These are phyloP conservation scores for Marasmius tenuissimus DNA, from an alignment of 1,284 basidiomycete genomes.

Conservation along the genomic window DNA sequence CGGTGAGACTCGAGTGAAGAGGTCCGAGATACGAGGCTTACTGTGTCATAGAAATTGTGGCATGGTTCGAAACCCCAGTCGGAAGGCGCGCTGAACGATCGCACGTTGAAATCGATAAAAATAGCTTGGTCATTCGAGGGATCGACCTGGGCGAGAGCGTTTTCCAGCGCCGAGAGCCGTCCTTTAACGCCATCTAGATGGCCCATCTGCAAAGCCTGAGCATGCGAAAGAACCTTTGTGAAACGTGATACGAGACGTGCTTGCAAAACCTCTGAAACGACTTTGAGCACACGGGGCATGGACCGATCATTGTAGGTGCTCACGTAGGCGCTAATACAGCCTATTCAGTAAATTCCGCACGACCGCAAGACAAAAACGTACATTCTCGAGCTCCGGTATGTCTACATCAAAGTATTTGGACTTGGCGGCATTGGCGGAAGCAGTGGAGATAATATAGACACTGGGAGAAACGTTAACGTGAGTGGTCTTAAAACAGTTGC, in stretches of 20 bases:
- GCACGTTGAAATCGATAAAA: conserved; percentile 70
- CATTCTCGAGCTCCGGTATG: conserved; percentile 69
- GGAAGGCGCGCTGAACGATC: conserved; percentile 59
- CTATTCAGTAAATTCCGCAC: conserved; percentile 12
- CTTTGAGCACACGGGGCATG: neutral
- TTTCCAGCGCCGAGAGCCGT: conserved; percentile 45
- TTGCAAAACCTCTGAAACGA: conserved; percentile 59
- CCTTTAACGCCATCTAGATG: conserved; percentile 60
- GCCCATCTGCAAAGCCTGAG: conserved; percentile 53
- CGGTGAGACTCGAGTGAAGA: neutral
- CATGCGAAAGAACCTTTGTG: conserved; percentile 50
- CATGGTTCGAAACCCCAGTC: conserved; percentile 81
- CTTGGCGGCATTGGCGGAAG: conserved; percentile 68
- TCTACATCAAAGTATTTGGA: conserved; percentile 68
- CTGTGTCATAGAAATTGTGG: conserved; percentile 70
- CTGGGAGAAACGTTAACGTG: conserved; percentile 32
- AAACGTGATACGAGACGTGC: conserved; percentile 57
- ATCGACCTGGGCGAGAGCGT: conserved; percentile 50
- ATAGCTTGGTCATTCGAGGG: conserved; percentile 62
- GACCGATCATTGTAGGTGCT: conserved; percentile 24
- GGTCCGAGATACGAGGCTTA: conserved; percentile 27
- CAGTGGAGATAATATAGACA: conserved; percentile 68
- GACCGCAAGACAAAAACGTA: conserved; percentile 37
- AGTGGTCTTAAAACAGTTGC: conserved; percentile 10
- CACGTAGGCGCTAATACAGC: conserved; percentile 61